Evolutionary conservation across 176 grass and related monocot genomes (phyloP), one percentile per base, ranked within the genome.

Genomic region (Pontederia paniculata): DNA sequence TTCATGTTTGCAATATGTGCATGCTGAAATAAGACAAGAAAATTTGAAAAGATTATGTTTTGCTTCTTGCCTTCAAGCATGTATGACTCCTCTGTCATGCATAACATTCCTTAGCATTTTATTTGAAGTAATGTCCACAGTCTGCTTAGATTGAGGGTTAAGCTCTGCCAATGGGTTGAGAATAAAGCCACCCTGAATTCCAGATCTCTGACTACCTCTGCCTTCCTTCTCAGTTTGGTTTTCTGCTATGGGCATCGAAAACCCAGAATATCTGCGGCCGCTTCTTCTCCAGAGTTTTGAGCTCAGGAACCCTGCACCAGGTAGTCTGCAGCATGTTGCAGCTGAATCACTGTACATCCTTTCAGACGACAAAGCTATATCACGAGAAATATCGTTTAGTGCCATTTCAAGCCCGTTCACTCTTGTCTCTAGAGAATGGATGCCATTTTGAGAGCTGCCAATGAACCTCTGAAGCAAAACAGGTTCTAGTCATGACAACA

Each of bases 371-470:
- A 72, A 73, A 10, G 73, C 75, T 23, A 98, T 46, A 73, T 88
- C 78, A 23, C 72, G 80, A 3, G 93, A 90, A 57, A 98, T 98
- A 68, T 88, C 83, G 9, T 82, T 83, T 71, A 98, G 18, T 57
- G 76, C 74, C 66, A 91, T 82, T 74, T 98, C 93, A 49, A 98
- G 73, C 42, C 93, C 86, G 5, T 91, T 81, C 45, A 98, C 93
- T 55, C 86, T 75, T 0, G 93, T 79, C 72, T 98, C 93, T 67
- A 91, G 69, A 16, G 93, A 91, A 31, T 88, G 80, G 41, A 98
- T 90, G 10, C 80, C 86, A 50, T 78, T 82, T 67, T 98, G 86
- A 19, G 93, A 98, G 69, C 69, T 91, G 52, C 93, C 86, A 67
- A 98, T 98, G 73, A 98, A 91, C 54, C 77, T 88, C 93, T 98